Conservation (phyloP, 495 filamentous ascomycete species). For the Corynascus novoguineensis region DNA sequence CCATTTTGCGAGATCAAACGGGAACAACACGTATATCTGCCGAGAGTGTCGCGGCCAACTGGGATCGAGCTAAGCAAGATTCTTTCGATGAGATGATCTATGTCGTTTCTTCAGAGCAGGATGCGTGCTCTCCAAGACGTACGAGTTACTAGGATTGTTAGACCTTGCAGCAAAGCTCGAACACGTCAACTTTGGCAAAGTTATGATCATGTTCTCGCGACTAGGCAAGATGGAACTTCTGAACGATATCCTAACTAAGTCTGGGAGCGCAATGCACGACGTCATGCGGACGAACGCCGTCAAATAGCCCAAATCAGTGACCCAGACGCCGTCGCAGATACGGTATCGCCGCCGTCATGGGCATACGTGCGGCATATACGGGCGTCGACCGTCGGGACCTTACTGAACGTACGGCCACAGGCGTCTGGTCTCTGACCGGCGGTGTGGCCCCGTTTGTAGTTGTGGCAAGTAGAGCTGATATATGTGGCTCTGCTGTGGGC, state of each 20-base stretch:
- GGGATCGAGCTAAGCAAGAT: slow-evolving; percentile 53
- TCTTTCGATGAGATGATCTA: slow-evolving; percentile 64
- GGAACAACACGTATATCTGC: slow-evolving; percentile 59
- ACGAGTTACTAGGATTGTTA: slow-evolving; percentile 51
- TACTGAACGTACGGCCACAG: too few species aligned
- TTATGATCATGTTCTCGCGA: slow-evolving; percentile 57
- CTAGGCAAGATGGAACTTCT: slow-evolving; percentile 50
- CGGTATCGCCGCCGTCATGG: slow-evolving; percentile 56
- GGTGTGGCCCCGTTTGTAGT: too few species aligned
- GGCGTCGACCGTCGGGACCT: too few species aligned
- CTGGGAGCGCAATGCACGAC: slow-evolving; percentile 57
- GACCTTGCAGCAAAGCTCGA: slow-evolving; percentile 51
- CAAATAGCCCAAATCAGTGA: slow-evolving; percentile 56
- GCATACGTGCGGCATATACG: too few species aligned
- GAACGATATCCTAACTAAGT: slow-evolving; percentile 56
- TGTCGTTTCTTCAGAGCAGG: slow-evolving; percentile 55
- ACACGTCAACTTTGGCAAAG: slow-evolving; percentile 59
- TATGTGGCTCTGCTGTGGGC: too few species aligned
- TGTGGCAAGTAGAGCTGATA: too few species aligned
- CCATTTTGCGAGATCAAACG: slow-evolving; percentile 53
- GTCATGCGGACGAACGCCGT: slow-evolving; percentile 55
- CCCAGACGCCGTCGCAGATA: slow-evolving; percentile 51
- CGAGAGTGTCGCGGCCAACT: slow-evolving; percentile 56
- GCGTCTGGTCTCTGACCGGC: too few species aligned
- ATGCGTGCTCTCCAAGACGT: slow-evolving; percentile 58